Conservation (phyloP, 2,329 filamentous ascomycete genomes). For the Xylaria sp. region DNA sequence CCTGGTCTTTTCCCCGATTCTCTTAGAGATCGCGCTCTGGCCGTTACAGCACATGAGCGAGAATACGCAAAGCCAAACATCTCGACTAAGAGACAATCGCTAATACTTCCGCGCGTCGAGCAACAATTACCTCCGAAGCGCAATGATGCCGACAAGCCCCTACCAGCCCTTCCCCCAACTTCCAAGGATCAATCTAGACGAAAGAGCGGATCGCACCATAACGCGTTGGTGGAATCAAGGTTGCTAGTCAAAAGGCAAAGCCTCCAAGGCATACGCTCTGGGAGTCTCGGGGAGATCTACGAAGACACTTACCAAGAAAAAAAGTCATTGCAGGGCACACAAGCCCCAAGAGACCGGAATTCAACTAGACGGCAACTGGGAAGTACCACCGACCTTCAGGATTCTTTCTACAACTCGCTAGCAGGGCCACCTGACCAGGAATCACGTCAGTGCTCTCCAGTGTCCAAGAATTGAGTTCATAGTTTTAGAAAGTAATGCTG, state of each 20-base stretch:
- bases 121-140: slow-evolving; percentile 24
- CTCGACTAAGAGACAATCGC: slow-evolving; percentile 36
- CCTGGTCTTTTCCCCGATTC: slow-evolving; percentile 40
- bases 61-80: slow-evolving; percentile 33
- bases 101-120: slow-evolving; percentile 17
- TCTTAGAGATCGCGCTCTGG: slow-evolving; percentile 40
- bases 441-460: slow-evolving; percentile 44
- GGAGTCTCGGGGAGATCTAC: slow-evolving; percentile 28
- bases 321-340: slow-evolving; percentile 32
- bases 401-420: slow-evolving; percentile 38
- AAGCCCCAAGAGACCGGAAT: slow-evolving; percentile 31
- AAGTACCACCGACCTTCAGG: slow-evolving; percentile 41
- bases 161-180: slow-evolving; percentile 31
- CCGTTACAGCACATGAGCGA: slow-evolving; percentile 32
- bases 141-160: slow-evolving; percentile 37
- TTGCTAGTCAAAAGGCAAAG: slow-evolving; percentile 39
- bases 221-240: slow-evolving; percentile 32
- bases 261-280: slow-evolving; percentile 38
- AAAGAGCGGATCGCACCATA: slow-evolving; percentile 39
- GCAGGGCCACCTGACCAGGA: slow-evolving; percentile 34
- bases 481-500: slow-evolving; percentile 28
- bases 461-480: slow-evolving; percentile 26
- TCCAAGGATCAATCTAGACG: slow-evolving; percentile 37
- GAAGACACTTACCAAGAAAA: slow-evolving; percentile 35
- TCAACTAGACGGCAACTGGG: slow-evolving; percentile 39